These are phyloP conservation scores for Nannochloropsis gaditana DNA, from an alignment of 108 stramenopile species.

Conservation along the genomic window DNA sequence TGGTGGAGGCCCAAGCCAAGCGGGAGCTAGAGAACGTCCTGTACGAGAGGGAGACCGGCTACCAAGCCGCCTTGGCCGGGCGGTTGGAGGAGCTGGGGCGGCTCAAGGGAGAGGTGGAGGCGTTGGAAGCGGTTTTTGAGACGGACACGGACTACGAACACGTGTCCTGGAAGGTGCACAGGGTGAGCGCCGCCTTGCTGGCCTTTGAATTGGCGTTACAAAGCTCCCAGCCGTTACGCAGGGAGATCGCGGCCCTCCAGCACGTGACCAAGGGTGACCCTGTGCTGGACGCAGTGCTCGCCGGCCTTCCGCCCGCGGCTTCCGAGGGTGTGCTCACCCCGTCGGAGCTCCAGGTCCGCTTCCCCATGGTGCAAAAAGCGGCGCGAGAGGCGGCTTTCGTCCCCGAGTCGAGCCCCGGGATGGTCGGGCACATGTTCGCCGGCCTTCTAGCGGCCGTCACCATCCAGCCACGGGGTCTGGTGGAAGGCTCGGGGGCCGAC, in stretches of 20 bases:
- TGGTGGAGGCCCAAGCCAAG: slow-evolving; percentile 8
- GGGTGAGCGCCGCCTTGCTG: background rate
- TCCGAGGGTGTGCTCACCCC: slow-evolving; percentile 33
- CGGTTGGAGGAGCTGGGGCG: background rate
- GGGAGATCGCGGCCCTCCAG: slow-evolving; percentile 21
- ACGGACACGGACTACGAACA: background rate
- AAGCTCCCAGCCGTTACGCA: background rate
- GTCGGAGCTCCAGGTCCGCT: slow-evolving; percentile 33
- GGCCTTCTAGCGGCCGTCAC: slow-evolving; percentile 31
- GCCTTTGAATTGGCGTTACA: slow-evolving; percentile 3
- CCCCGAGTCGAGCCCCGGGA: slow-evolving; percentile 25
- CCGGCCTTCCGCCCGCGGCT: slow-evolving; percentile 22
- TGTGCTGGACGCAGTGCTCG: slow-evolving; percentile 34
- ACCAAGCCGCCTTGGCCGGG: background rate
- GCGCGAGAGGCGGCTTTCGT: slow-evolving; percentile 32
- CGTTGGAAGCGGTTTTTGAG: slow-evolving; percentile 1
- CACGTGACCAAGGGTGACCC: slow-evolving; percentile 25
- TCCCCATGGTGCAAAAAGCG: slow-evolving; percentile 31
- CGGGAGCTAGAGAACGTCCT: background rate
- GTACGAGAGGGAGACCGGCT: slow-evolving; percentile 3
- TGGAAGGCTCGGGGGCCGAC: slow-evolving; percentile 35
- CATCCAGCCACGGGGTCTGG: slow-evolving; percentile 35
- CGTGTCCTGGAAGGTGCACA: background rate
- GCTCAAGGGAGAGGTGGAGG: background rate
- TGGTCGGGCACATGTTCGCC: slow-evolving; percentile 33